Evolutionary conservation across 139 green algal species (phyloP).

Genomic region (Chlamydomonas schloesseri): DNA sequence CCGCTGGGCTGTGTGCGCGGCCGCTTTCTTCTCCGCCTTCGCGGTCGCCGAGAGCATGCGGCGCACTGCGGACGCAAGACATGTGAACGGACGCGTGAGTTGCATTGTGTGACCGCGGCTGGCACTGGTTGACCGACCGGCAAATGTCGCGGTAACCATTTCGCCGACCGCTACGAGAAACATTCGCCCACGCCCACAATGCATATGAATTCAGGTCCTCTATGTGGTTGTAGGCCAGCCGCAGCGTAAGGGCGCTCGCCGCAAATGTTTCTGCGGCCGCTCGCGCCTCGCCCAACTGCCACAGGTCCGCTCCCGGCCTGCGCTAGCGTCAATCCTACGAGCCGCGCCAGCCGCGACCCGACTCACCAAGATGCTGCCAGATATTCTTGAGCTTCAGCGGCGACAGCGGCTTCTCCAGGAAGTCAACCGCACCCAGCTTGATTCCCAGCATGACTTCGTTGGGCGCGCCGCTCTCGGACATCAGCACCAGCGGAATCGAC

Average conservation of each 20-base stretch:
- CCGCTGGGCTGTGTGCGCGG: too few species aligned
- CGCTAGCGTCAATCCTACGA: not conserved
- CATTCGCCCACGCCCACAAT: too few species aligned
- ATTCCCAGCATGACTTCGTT: constrained; percentile 78
- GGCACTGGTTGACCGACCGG: too few species aligned
- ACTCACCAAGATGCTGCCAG: constrained; percentile 81
- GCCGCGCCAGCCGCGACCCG: too few species aligned
- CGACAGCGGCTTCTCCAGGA: constrained; percentile 82
- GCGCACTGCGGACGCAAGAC: constrained; percentile 14
- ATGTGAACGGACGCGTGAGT: not conserved
- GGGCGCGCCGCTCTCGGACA: constrained; percentile 34
- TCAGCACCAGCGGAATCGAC: constrained; percentile 40
- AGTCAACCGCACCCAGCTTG: constrained; percentile 83
- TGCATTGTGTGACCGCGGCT: too few species aligned
- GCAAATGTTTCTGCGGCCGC: too few species aligned
- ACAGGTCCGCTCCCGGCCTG: too few species aligned
- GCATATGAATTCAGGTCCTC: too few species aligned
- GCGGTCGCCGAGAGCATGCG: not conserved
- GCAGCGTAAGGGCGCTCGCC: too few species aligned
- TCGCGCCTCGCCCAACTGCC: not conserved
- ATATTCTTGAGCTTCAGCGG: constrained; percentile 86
- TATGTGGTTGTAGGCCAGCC: too few species aligned
- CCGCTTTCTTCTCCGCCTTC: not conserved
- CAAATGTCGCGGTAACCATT: too few species aligned
- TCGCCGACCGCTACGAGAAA: too few species aligned